These are phyloP conservation scores for Cytospora leucostoma DNA, from an alignment of 2,329 filamentous ascomycete species.

Conservation along the genomic window DNA sequence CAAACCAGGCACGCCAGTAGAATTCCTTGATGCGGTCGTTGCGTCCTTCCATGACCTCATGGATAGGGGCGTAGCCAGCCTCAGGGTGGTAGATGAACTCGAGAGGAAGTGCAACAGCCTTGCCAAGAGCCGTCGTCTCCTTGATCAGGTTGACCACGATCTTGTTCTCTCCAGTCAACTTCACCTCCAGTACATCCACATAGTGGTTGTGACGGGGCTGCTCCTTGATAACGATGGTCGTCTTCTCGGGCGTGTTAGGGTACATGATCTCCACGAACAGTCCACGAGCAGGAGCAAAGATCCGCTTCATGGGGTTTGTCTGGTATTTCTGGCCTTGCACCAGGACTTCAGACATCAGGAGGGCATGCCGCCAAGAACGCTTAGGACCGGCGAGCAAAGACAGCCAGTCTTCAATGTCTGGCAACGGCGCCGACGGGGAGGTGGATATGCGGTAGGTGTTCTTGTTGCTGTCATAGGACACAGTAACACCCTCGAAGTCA, in stretches of 20 bases:
- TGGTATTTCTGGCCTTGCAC: conserved; percentile 97
- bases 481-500: conserved; percentile 83
- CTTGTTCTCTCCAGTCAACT: conserved; percentile 71
- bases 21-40: conserved; percentile 99
- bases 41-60: conserved; percentile 91
- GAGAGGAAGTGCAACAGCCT: conserved; percentile 79
- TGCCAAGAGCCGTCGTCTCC: conserved; percentile 82
- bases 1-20: conserved; percentile 98
- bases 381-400: conserved; percentile 80
- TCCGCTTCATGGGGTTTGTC: conserved; percentile 90
- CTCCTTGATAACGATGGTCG: conserved; percentile 83
- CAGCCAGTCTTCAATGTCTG: conserved; percentile 81
- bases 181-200: conserved; percentile 84
- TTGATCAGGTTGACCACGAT: conserved; percentile 91
- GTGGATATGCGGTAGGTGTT: conserved; percentile 81
- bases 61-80: conserved; percentile 94
- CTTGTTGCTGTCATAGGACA: conserved; percentile 77
- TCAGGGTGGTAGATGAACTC: conserved; percentile 94
- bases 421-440: conserved; percentile 71
- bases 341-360: conserved; percentile 90
- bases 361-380: conserved; percentile 91
- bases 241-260: conserved; percentile 81
- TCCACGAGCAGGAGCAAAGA: conserved; percentile 83
- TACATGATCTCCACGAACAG: conserved; percentile 85
- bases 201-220: conserved; percentile 84